Base-by-base conservation (phyloP, 768 basidiomycete species). In the Pleurotus platypus region DNA sequence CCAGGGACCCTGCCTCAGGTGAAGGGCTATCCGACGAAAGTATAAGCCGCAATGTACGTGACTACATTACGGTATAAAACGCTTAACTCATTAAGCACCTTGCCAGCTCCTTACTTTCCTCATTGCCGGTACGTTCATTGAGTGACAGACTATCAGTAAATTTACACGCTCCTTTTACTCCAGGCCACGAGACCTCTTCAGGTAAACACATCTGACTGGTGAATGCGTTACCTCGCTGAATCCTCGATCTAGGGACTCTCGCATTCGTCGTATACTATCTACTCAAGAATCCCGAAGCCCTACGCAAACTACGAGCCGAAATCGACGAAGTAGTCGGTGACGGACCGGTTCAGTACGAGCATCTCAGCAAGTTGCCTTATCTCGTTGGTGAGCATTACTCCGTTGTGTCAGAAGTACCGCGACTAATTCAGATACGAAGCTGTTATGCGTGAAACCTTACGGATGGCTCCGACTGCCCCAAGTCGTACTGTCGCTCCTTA, bases 31-130 rank as follows among this genome's bases (percentile, higher is more conserved):
- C 73, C 0, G 74, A 77, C 42, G 70, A 76, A 49, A 75, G 69
- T 20, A 80, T 81, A 26, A 62, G 70, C 5, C 60, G 72, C 55
- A 80, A 81, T 63, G 74, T 75, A 54, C 11, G 72, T 60, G 22
- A 16, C 56, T 9, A 12, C 20, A 18, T 55, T 38, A n/a, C 3
- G 6, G 8, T 2, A 12, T 9, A 16, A 3, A 4, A 24, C 35
- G 3, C 6, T 30, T 11, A 15, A 4, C 11, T 22, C 4, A 46
- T 40, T 1, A n/a, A 55, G 9, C 7, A 11, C 0, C 26, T 3
- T 2, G 11, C 11, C 39, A 77, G 75, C 68, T 81, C 3, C 63
- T 78, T 15, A 81, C 80, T 1, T 81, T 81, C 72, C 65, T 81
- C 13, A 76, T 80, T 40, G 80, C 80, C 5, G 80, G 75, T 74